Percentiles rank a stretch among this genome's conserved stretches.
Conservation (phyloP, 768 basidiomycete species). For the Mycena galericulata region DNA sequence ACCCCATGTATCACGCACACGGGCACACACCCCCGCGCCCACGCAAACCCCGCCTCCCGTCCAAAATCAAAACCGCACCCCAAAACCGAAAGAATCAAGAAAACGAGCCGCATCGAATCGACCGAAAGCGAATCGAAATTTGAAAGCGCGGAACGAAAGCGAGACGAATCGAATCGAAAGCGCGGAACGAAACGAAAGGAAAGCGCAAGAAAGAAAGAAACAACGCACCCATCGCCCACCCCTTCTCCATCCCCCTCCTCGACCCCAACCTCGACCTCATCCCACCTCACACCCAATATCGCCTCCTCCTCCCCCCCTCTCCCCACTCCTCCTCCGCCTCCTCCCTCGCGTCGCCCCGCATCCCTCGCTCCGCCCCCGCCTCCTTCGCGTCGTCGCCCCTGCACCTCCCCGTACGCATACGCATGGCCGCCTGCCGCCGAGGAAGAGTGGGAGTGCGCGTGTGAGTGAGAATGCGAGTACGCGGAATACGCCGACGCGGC, state of each 20-base stretch:
- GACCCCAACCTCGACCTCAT: neutral
- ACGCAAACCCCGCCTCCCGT: too few species aligned
- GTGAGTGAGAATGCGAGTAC: neutral
- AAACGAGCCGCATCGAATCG: too few species aligned
- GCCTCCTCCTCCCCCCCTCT: slow-evolving; percentile 14
- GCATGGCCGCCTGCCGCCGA: too few species aligned
- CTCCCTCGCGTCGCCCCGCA: neutral
- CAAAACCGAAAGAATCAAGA: too few species aligned
- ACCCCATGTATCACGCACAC: too few species aligned
- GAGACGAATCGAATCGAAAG: too few species aligned
- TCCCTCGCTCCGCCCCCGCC: neutral
- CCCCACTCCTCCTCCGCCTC: neutral
- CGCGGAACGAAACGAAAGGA: neutral
- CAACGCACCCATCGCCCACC: slow-evolving; percentile 3
- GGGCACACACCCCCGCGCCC: too few species aligned
- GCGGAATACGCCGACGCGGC: neutral
- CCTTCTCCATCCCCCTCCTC: too few species aligned
- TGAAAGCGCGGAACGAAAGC: too few species aligned
- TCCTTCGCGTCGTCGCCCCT: neutral
- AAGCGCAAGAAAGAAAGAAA: neutral
- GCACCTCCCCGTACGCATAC: neutral
- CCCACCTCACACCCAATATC: slow-evolving; percentile 29
- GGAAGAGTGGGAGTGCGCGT: too few species aligned
- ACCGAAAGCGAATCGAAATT: too few species aligned
- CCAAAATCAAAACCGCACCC: too few species aligned